phyloP scores from a whole-genome alignment of 345 rosid genomes.

The Pistacia atlantica region DNA sequence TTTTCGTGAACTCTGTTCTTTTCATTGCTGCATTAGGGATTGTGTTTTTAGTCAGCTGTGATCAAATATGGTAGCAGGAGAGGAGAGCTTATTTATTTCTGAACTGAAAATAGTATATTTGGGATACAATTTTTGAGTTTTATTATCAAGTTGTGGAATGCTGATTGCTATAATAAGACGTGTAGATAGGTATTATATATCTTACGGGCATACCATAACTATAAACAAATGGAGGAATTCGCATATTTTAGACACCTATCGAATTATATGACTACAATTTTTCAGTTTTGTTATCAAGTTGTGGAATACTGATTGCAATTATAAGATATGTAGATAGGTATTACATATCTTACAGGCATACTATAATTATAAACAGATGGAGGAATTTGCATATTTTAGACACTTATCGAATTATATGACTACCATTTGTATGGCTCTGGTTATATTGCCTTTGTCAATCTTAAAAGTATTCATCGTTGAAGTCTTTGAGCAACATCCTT shows the following conservation, averaged over 20 bases:
- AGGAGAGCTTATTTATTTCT: too few species aligned
- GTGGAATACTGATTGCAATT: background rate
- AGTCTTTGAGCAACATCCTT: slow-evolving; percentile 7
- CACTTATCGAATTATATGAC: background rate
- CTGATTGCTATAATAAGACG: background rate
- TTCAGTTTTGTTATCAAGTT: background rate
- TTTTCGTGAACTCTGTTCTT: background rate
- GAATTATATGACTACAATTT: background rate
- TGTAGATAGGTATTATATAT: background rate
- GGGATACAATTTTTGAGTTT: too few species aligned
- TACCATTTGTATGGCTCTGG: too few species aligned
- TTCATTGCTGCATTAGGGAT: background rate
- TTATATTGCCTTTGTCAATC: too few species aligned
- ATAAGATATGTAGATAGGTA: background rate
- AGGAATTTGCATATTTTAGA: background rate
- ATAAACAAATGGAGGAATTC: background rate
- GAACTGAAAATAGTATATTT: too few species aligned
- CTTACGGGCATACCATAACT: background rate
- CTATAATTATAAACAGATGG: background rate
- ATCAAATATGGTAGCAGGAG: background rate
- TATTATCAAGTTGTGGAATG: background rate
- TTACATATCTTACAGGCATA: background rate
- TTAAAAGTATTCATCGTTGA: background rate
- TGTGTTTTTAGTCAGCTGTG: background rate
- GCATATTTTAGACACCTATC: background rate